Percentiles rank a stretch among this genome's conserved stretches.
phyloP scores from a whole-genome alignment of 73 alveolate genomes.

The Paramecium biaurelia region DNA sequence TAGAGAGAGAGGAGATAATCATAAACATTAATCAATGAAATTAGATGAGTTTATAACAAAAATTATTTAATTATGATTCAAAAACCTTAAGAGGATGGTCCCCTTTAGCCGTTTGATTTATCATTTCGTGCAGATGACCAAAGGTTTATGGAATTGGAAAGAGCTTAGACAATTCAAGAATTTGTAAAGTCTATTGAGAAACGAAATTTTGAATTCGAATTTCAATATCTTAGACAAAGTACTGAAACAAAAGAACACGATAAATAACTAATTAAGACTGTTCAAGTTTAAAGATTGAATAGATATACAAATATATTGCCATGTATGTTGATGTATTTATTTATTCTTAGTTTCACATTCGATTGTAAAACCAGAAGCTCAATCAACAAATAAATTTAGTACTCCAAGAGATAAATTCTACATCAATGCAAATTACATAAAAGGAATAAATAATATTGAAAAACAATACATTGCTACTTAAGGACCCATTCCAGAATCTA shows the following conservation, averaged over 20 bases:
- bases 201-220: conserved; percentile 69
- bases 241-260: conserved; percentile 73
- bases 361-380: conserved; percentile 55
- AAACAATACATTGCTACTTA: not conserved
- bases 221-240: conserved; percentile 60
- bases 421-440: conserved; percentile 76
- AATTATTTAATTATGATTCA: not conserved
- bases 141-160: not conserved
- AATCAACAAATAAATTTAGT: not conserved
- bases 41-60: conserved; percentile 24
- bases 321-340: not conserved
- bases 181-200: not conserved
- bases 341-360: conserved; percentile 60
- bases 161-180: not conserved
- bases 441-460: conserved; percentile 42
- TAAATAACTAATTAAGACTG: conserved; percentile 41
- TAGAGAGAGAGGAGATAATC: conserved; percentile 67
- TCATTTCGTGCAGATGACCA: not conserved
- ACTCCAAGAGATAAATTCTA: conserved; percentile 58
- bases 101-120: not conserved
- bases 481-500: conserved; percentile 2
- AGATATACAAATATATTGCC: conserved; percentile 72
- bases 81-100: conserved; percentile 22
- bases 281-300: conserved; percentile 53
- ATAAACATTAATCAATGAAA: not conserved